These are phyloP conservation scores for Bacidia rubella DNA, from an alignment of 495 filamentous ascomycete species.

Conservation along the genomic window DNA sequence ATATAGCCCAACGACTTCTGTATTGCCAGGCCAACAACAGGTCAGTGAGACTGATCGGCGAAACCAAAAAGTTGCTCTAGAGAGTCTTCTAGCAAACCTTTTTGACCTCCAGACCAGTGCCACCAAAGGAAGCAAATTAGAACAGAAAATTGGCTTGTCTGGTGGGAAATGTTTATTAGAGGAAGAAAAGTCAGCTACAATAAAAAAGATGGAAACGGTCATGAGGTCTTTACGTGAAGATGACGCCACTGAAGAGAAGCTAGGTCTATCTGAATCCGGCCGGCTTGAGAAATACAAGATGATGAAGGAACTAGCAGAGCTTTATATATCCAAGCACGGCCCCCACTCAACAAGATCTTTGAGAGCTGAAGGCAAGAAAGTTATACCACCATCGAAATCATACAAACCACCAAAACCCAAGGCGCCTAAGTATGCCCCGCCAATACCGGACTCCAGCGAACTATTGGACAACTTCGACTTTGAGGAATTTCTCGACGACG, in stretches of 20 bases:
- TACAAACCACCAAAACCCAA: constrained; percentile 10
- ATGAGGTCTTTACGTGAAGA: constrained; percentile 10
- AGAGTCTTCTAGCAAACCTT: constrained; percentile 39
- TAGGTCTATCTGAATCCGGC: background rate
- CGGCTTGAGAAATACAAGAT: constrained; percentile 14
- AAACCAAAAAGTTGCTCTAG: constrained; percentile 39
- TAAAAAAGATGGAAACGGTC: constrained; percentile 26
- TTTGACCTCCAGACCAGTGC: constrained; percentile 32
- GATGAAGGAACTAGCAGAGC: constrained; percentile 11
- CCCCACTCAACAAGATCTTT: constrained; percentile 1
- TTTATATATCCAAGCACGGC: constrained; percentile 12
- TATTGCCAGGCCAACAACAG: constrained; percentile 3
- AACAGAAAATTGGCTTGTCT: constrained; percentile 18
- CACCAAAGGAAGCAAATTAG: constrained; percentile 19
- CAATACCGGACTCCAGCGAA: background rate
- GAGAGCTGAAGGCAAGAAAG: constrained; percentile 8
- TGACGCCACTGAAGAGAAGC: background rate
- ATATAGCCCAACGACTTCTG: constrained; percentile 10
- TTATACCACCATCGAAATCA: constrained; percentile 5
- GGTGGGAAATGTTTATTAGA: constrained; percentile 10
- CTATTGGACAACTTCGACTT: background rate
- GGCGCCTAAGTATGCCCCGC: background rate
- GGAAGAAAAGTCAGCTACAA: constrained; percentile 27
- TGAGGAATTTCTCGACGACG: background rate
- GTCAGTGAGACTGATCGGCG: constrained; percentile 21